Evolutionary conservation across 371 early-diverging fungal genomes (phyloP).

Genomic region (Zopfochytrium polystomum): DNA sequence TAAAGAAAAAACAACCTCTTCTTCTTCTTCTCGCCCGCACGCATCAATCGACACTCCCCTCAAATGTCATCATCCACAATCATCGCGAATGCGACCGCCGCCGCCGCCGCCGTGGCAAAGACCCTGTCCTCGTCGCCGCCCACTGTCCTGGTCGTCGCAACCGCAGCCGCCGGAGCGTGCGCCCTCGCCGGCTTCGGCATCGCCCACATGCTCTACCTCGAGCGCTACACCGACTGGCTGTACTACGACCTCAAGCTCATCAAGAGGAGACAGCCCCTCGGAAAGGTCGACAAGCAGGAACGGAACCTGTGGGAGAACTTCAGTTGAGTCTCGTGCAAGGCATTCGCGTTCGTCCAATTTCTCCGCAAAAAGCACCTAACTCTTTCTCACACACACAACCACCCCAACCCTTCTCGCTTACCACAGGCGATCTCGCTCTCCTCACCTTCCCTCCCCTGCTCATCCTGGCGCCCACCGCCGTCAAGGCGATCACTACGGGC

Average conservation of each 20-base stretch:
- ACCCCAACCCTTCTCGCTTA: not conserved
- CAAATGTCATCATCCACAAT: no score
- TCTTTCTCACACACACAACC: not conserved
- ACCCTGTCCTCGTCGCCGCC: no score
- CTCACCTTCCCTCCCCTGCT: constrained; percentile 4
- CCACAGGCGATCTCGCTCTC: not conserved
- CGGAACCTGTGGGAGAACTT: constrained; percentile 14
- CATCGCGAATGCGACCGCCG: no score
- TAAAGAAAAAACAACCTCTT: not conserved
- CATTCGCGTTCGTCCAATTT: not conserved
- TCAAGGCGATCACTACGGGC: not conserved
- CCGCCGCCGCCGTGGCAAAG: constrained; percentile 1
- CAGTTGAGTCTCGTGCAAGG: not conserved
- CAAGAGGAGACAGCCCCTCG: constrained; percentile 16
- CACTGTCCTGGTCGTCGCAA: not conserved
- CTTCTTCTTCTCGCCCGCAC: not conserved
- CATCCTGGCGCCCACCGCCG: not conserved
- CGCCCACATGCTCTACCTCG: constrained; percentile 4
- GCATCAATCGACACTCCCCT: not conserved
- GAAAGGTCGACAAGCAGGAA: constrained; percentile 6
- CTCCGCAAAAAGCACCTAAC: no score
- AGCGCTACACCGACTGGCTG: constrained; percentile 14
- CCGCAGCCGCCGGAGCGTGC: constrained; percentile 2
- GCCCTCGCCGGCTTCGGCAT: constrained; percentile 4
- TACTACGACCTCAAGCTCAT: constrained; percentile 15